Base-by-base conservation (phyloP, 1,284 basidiomycete species). In the Cutaneotrichosporon cutaneum region DNA sequence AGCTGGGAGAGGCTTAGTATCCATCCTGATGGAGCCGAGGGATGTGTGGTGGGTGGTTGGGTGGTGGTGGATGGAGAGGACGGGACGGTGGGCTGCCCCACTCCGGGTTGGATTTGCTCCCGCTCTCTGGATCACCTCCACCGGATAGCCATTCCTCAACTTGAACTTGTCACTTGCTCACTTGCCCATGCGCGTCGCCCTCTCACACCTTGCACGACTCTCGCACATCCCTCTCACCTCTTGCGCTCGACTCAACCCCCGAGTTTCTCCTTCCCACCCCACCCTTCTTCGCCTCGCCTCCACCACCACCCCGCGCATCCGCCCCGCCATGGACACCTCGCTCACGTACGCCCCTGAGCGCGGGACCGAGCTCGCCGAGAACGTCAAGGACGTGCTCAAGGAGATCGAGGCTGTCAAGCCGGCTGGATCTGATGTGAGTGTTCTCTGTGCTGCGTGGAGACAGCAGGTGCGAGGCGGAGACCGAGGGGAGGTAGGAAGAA, bases 311-410 rank as follows among this genome's bases (percentile, higher is more conserved):
- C 53, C 53, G n/a, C 35, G 35, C 35, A 42, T 27, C 10, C 54
- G 54, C 24, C 39, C 54, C 16, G 39, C 27, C 39, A 65, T 65
- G 63, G 54, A 57, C 39, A 51, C 58, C n/a, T 59, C 58, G 11
- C 68, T 74, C 10, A 60, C 67, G 0, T 79, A 77, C 63, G 70
- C 74, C 1, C 53, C 68, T 2, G 78, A 80, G 8, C 73, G 82
- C 21, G 72, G 72, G 1, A 62, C 71, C 3, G 81, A 82, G 61
- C 72, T 82, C 47, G 60, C 68, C 39, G 71, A 74, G 53, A 81
- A 81, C 61, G 77, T 82, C 59, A 63, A 75, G 18, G 67, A 68
- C n/a, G 79, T 83, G 32, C 67, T 68, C 9, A 36, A 56, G 2
- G 76, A 81, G 64, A 76, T 82, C 36, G 42, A 58, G 42, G 48